These are phyloP conservation scores for Vigna trinervia DNA, from an alignment of 306 rosid genomes.

Conservation along the genomic window DNA sequence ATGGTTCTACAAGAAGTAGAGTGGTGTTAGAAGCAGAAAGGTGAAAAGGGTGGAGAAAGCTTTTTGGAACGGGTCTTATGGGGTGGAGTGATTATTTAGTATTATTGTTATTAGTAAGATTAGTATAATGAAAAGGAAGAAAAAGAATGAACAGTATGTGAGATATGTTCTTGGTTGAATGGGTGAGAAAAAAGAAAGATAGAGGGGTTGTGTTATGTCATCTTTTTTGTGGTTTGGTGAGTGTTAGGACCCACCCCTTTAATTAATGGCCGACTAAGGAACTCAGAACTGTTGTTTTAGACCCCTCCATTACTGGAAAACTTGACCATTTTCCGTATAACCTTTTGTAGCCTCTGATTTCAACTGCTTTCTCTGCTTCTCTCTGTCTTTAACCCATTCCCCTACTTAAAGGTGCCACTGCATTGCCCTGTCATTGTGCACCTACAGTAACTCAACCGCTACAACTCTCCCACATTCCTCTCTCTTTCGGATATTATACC, in stretches of 20 bases:
- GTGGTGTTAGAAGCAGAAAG: conserved; percentile 67
- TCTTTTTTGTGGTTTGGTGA: conserved; percentile 62
- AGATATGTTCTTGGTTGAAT: conserved; percentile 36
- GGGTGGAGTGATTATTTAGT: conserved; percentile 47
- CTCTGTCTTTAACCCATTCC: conserved; percentile 56
- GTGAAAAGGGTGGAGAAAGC: conserved; percentile 58
- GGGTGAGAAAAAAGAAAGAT: conserved; percentile 36
- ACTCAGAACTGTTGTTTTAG: conserved; percentile 57
- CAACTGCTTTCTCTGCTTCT: conserved; percentile 40
- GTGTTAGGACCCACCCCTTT: conserved; percentile 55
- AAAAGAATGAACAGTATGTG: conserved; percentile 31
- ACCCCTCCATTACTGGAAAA: conserved; percentile 60
- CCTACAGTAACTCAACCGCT: conserved; percentile 48
- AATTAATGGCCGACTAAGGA: conserved; percentile 69
- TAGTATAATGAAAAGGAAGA: too few species aligned
- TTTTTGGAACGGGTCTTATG: conserved; percentile 68
- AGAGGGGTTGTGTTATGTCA: conserved; percentile 43
- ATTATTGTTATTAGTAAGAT: too few species aligned
- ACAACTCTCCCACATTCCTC: conserved; percentile 20
- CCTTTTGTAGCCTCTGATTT: conserved; percentile 54
- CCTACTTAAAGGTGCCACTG: conserved; percentile 43
- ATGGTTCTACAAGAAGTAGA: conserved; percentile 60
- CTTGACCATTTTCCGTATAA: conserved; percentile 58
- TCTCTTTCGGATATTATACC: conserved; percentile 30
- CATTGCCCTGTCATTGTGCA: conserved; percentile 38